Evolutionary conservation across 129 eudicot genomes (phyloP).

Genomic region (Kitagawia praeruptora): DNA sequence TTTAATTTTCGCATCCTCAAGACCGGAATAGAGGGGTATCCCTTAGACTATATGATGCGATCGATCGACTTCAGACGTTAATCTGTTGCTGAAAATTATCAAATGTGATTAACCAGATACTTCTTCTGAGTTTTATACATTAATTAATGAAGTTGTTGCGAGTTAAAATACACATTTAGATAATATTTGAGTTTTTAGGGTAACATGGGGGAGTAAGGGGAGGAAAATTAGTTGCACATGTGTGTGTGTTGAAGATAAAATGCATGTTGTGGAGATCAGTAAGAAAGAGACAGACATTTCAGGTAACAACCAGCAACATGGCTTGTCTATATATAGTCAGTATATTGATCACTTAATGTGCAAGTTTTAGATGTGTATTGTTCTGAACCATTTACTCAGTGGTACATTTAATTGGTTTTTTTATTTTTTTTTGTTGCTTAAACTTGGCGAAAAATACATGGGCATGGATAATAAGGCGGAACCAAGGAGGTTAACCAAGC

Average conservation of each 20-base stretch:
- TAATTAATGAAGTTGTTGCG: neutral
- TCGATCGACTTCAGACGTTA: neutral
- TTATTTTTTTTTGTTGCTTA: neutral
- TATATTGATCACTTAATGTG: neutral
- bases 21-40: neutral
- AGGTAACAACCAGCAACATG: conserved; percentile 9
- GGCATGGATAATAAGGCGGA: no score
- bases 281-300: neutral
- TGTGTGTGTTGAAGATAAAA: neutral
- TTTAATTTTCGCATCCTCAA: neutral
- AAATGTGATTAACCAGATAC: neutral
- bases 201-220: neutral
- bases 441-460: neutral
- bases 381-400: neutral
- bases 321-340: conserved; percentile 1
- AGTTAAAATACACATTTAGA: neutral
- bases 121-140: neutral
- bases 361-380: neutral
- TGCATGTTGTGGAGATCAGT: conserved; percentile 1
- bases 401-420: neutral
- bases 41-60: neutral
- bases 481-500: no score
- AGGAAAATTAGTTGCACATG: conserved; percentile 1
- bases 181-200: neutral
- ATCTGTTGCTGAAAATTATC: neutral